Conservation (phyloP, 192 early-diverging fungal species). For the Linnemannia zychae region DNA sequence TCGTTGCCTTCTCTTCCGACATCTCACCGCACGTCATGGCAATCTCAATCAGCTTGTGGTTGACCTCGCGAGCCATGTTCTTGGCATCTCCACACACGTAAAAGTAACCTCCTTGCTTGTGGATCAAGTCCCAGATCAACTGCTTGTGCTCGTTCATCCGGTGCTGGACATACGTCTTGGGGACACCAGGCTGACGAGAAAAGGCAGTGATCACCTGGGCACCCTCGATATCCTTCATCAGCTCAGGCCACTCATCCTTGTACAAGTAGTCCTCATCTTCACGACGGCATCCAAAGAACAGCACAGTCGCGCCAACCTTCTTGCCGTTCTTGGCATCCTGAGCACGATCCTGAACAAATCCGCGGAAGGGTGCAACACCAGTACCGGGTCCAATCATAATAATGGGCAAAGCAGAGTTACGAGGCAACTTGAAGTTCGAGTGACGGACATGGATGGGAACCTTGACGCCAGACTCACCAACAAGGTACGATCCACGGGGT, state of each 20-base stretch:
- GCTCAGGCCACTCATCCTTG: constrained; percentile 78
- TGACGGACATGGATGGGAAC: constrained; percentile 92
- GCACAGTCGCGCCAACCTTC: constrained; percentile 83
- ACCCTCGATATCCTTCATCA: constrained; percentile 73
- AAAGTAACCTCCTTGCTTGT: constrained; percentile 79
- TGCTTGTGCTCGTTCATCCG: constrained; percentile 79
- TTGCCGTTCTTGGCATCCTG: constrained; percentile 69
- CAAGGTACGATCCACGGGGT: constrained; percentile 55
- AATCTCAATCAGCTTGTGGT: constrained; percentile 74
- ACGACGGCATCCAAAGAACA: constrained; percentile 96
- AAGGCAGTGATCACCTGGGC: constrained; percentile 91
- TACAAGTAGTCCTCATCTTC: constrained; percentile 93
- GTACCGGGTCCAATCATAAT: constrained; percentile 99
- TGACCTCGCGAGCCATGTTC: constrained; percentile 95
- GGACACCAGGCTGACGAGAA: constrained; percentile 79
- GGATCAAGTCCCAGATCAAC: constrained; percentile 86
- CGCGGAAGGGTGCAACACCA: constrained; percentile 98
- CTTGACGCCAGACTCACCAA: constrained; percentile 61
- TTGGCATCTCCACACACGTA: constrained; percentile 98
- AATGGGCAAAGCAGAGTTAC: constrained; percentile 81
- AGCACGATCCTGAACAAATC: constrained; percentile 93
- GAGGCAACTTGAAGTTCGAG: constrained; percentile 92
- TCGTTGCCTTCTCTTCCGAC: constrained; percentile 74
- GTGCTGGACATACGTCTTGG: constrained; percentile 98
- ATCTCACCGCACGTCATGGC: constrained; percentile 76